Percentiles rank a stretch among this genome's conserved stretches.
These are phyloP conservation scores for Parathielavia hyrcaniae DNA, from an alignment of 495 filamentous ascomycete genomes.

Conservation along the genomic window DNA sequence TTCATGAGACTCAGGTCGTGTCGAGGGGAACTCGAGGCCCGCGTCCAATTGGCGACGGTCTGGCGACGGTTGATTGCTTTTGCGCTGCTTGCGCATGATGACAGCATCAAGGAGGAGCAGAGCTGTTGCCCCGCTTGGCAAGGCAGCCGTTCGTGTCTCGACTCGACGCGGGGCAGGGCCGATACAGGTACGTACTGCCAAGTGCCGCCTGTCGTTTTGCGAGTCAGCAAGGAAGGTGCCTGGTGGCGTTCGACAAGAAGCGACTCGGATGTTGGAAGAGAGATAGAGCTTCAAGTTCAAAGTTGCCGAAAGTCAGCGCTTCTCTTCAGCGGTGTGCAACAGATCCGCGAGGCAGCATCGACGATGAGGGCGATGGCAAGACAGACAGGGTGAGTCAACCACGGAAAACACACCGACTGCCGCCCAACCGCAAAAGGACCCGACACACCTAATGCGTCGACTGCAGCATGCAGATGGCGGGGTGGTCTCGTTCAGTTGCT, in stretches of 20 bases:
- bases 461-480: slow-evolving; percentile 10
- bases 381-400: slow-evolving; percentile 7
- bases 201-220: not conserved
- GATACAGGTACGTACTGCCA: not conserved
- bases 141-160: not conserved
- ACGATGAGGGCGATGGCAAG: not conserved
- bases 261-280: not conserved
- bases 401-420: not conserved
- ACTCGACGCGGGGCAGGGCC: not conserved
- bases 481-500: slow-evolving; percentile 8
- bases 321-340: too few species aligned
- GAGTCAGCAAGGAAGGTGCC: not conserved
- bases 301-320: too few species aligned
- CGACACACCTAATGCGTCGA: slow-evolving; percentile 1
- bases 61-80: slow-evolving; percentile 4
- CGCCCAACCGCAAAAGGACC: slow-evolving; percentile 5
- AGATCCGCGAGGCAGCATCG: too few species aligned
- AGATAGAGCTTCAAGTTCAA: too few species aligned
- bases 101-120: slow-evolving; percentile 17
- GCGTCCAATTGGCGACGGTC: slow-evolving; percentile 4
- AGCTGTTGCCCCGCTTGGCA: slow-evolving; percentile 12
- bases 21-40: too few species aligned
- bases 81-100: slow-evolving; percentile 14
- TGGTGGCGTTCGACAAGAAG: not conserved
- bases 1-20: not conserved